phyloP scores from a whole-genome alignment of 257 asterid species.

The Solanum chiquidenum region DNA sequence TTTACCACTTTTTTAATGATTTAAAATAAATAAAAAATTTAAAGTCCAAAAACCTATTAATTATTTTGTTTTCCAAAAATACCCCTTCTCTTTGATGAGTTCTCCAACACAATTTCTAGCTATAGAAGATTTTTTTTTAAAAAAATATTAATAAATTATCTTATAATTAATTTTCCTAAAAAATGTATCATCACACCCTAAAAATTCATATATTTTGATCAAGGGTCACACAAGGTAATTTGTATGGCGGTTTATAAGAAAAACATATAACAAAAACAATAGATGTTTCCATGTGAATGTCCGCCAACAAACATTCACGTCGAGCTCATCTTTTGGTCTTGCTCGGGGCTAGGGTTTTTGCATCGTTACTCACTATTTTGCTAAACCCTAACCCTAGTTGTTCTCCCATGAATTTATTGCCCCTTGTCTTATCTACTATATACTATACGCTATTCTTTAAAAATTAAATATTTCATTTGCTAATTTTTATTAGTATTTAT shows the following conservation, averaged over 20 bases:
- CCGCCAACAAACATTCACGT: conserved; percentile 94
- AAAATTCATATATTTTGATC: background rate
- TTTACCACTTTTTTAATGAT: too few species aligned
- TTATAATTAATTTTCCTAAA: too few species aligned
- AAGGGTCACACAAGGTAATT: background rate
- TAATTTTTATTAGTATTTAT: background rate
- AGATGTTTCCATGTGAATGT: conserved; percentile 53
- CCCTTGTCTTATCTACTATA: conserved; percentile 22
- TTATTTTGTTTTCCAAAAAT: background rate
- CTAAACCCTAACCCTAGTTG: conserved; percentile 60
- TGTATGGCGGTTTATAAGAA: background rate
- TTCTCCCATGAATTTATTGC: conserved; percentile 54
- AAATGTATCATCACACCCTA: too few species aligned
- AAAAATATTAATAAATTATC: too few species aligned
- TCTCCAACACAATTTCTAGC: background rate
- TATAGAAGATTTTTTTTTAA: too few species aligned
- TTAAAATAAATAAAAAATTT: too few species aligned
- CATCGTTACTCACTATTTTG: conserved; percentile 31
- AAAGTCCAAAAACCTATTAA: background rate
- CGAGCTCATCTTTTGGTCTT: conserved; percentile 43
- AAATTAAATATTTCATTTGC: background rate
- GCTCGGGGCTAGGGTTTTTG: conserved; percentile 44
- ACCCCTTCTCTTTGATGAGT: background rate
- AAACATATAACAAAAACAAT: background rate
- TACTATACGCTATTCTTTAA: background rate